Evolutionary conservation across 1,284 basidiomycete species (phyloP), one percentile per base, ranked within the genome.

Genomic region (Ceraceosorus bombacis): DNA sequence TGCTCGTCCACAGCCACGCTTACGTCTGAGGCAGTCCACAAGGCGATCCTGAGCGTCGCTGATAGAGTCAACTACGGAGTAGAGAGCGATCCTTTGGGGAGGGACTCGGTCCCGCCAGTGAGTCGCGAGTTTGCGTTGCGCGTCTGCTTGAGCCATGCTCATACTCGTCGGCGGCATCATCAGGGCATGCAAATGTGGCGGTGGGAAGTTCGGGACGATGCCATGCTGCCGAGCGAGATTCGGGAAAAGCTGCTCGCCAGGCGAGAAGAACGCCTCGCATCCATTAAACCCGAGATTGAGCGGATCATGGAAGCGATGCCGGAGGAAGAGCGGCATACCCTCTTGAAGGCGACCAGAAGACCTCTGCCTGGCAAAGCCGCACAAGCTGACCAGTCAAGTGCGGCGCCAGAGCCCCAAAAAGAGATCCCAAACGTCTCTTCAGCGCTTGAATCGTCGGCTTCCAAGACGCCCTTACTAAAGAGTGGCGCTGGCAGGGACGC

Each of bases 161-260:
- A 61, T 13, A 52, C 55, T 15, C 15, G 57, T 2, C 7, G 39
- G 13, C 7, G 39, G 13, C 41, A 67, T 5, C 64, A 62, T 6
- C 59, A 74, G 57, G 65, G 67, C 15, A 68, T 88, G 41, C 86
- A 84, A 66, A 79, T 88, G n/a, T 93, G 89, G 89, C 81, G 90
- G 62, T 92, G 90, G 90, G 90, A 93, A 73, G 85, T 87, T 6
- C 85, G 82, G 66, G 81, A 84, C 12, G 79, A 82, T 54, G 80
- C 83, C 53, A 86, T 86, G 84, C 78, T 92, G 40, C 89, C 89
- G 0, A 85, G 84, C 71, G 83, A 83, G 68, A 81, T 82, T 6
- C 80, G 81, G 60, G 87, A 88, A 62, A 88, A 84, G 74, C 83
- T 83, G 1, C 82, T 85, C 41, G 78, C 78, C n/a, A 82, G 89